These are phyloP conservation scores for Aspergillus indologenus DNA, from an alignment of 495 filamentous ascomycete genomes.

Conservation along the genomic window DNA sequence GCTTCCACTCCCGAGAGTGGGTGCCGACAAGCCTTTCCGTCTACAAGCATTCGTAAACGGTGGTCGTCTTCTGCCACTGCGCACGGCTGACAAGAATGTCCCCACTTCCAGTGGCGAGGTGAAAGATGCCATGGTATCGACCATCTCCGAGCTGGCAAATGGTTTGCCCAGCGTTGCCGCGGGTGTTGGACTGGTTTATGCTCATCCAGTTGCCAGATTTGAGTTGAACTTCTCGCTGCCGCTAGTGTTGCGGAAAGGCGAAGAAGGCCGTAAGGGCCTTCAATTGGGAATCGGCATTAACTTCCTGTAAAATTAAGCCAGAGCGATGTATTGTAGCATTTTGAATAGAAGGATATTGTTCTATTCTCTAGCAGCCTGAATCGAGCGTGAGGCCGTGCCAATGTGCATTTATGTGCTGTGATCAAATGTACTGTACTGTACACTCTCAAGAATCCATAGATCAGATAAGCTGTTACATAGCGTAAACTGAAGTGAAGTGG, in stretches of 20 bases:
- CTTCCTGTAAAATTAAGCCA: constrained; percentile 63
- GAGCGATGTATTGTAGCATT: constrained; percentile 9
- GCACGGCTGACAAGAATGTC: constrained; percentile 48
- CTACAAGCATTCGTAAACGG: constrained; percentile 90
- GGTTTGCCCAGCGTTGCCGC: constrained; percentile 83
- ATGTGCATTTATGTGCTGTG: neutral
- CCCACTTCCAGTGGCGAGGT: constrained; percentile 56
- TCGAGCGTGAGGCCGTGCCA: neutral
- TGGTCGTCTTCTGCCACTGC: constrained; percentile 76
- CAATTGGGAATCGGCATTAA: constrained; percentile 92
- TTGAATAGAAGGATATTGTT: constrained; percentile 6
- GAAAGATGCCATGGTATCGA: constrained; percentile 47
- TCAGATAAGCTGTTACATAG: neutral
- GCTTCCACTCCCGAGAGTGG: constrained; percentile 75
- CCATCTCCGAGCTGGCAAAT: constrained; percentile 62
- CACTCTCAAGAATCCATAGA: constrained; percentile 2
- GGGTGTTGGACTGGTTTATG: constrained; percentile 89
- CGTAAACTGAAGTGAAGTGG: neutral
- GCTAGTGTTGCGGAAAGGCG: constrained; percentile 71
- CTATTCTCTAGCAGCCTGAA: constrained; percentile 5
- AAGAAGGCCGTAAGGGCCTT: constrained; percentile 85
- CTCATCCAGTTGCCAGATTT: constrained; percentile 85
- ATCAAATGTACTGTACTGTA: too few relatives aligned
- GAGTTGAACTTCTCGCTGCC: constrained; percentile 94
- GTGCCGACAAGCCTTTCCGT: constrained; percentile 76